Conservation (phyloP, 257 asterid species). For the Paulownia fortunei region DNA sequence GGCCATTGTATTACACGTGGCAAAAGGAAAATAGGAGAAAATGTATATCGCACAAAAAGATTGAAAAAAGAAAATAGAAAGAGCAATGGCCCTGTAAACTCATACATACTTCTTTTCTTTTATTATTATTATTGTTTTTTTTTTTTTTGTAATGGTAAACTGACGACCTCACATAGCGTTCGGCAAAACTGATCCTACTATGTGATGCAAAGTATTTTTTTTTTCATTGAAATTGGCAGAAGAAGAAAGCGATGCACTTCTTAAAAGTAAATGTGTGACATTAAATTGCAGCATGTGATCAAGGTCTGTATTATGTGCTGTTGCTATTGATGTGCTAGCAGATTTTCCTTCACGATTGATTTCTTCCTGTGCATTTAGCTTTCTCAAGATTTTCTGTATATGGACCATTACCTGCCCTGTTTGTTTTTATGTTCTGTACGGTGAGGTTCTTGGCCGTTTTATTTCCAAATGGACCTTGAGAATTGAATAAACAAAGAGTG, state of each 20-base stretch:
- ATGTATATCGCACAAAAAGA: slow-evolving; percentile 21
- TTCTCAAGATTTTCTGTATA: not conserved
- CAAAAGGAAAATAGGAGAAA: slow-evolving; percentile 29
- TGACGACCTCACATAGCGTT: slow-evolving; percentile 33
- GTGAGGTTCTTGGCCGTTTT: slow-evolving; percentile 6
- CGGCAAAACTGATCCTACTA: slow-evolving; percentile 20
- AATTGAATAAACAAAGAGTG: not conserved
- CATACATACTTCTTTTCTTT: slow-evolving; percentile 22
- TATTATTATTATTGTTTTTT: not conserved
- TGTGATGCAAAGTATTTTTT: slow-evolving; percentile 32
- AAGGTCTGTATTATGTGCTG: slow-evolving; percentile 15
- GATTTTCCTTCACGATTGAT: not conserved
- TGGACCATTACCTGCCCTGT: not conserved
- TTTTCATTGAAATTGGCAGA: slow-evolving; percentile 33
- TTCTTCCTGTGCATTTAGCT: not conserved
- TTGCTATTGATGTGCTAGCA: slow-evolving; percentile 8
- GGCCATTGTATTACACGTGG: slow-evolving; percentile 19
- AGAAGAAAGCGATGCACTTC: slow-evolving; percentile 21
- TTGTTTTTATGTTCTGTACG: not conserved
- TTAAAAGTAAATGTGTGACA: slow-evolving; percentile 28
- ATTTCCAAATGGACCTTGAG: slow-evolving; percentile 7
- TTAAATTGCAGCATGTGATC: slow-evolving; percentile 11
- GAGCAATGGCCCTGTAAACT: slow-evolving; percentile 44
- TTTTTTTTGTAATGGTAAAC: slow-evolving; percentile 20
- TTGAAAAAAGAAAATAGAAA: slow-evolving; percentile 28